A percentile compares a stretch with the other conserved stretches of the same genome.
Evolutionary conservation across 2,329 filamentous ascomycete species (phyloP).

Genomic region (Graphiopsis chlorocephala): DNA sequence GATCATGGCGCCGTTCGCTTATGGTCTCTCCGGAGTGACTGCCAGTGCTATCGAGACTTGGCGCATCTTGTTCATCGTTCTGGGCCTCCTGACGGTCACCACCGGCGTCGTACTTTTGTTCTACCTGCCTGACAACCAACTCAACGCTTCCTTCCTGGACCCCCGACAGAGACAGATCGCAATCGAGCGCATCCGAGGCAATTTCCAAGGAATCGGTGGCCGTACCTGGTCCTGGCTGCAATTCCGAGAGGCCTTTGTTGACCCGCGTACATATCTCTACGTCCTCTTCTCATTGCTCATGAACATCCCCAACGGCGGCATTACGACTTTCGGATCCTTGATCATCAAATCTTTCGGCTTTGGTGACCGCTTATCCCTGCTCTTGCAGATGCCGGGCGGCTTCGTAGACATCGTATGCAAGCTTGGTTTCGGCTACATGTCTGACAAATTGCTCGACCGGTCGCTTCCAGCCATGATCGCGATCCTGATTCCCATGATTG

Average conservation of each 20-base stretch:
- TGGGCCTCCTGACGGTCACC: conserved; percentile 44
- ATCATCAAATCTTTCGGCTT: conserved; percentile 45
- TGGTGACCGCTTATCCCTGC: conserved; percentile 24
- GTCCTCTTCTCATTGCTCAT: conserved; percentile 45
- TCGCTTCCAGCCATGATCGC: conserved; percentile 21
- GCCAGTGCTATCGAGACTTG: conserved; percentile 59
- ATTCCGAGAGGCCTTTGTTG: conserved; percentile 53
- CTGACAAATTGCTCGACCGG: no score
- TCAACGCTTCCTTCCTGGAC: conserved; percentile 49
- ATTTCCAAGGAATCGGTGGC: conserved; percentile 41
- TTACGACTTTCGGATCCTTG: conserved; percentile 57
- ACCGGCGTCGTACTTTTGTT: conserved; percentile 52
- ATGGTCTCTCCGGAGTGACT: no score
- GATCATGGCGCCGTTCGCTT: no score
- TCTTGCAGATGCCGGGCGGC: no score
- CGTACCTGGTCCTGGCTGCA: conserved; percentile 52
- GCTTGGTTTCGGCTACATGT: no score
- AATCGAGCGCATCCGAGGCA: conserved; percentile 51
- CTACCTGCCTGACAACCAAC: conserved; percentile 64
- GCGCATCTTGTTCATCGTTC: conserved; percentile 54
- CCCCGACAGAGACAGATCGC: conserved; percentile 54
- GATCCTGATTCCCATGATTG: conserved; percentile 27
- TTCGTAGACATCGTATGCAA: no score
- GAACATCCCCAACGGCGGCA: conserved; percentile 57
- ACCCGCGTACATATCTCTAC: conserved; percentile 60